phyloP scores from a whole-genome alignment of 805 yeast species.

The Cyberlindnera veronae region DNA sequence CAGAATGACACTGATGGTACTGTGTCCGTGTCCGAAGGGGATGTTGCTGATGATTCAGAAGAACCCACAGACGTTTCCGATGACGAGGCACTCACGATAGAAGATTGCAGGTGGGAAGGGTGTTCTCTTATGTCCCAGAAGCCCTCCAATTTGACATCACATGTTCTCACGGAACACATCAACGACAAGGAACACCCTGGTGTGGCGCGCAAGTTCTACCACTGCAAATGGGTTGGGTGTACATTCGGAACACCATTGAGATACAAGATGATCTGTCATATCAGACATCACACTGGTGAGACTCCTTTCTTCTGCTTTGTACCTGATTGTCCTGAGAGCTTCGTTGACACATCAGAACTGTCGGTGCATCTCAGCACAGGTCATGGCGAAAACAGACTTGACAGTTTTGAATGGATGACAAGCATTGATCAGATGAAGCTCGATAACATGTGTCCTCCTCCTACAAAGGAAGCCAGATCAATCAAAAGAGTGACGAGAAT shows the following conservation, averaged over 20 bases:
- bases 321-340: constrained; percentile 62
- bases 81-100: not conserved
- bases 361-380: constrained; percentile 59
- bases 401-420: constrained; percentile 17
- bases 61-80: constrained; percentile 9
- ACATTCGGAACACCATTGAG: constrained; percentile 46
- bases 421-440: constrained; percentile 15
- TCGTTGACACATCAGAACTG: constrained; percentile 58
- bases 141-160: constrained; percentile 8
- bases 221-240: constrained; percentile 63
- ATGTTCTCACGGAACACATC: constrained; percentile 12
- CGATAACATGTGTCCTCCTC: constrained; percentile 7
- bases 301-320: constrained; percentile 61
- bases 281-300: constrained; percentile 65
- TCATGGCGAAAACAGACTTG: constrained; percentile 32
- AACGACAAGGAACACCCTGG: constrained; percentile 4
- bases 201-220: not conserved
- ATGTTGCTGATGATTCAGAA: constrained; percentile 4
- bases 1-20: constrained; percentile 10
- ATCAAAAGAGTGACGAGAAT: constrained; percentile 10
- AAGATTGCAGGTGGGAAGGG: constrained; percentile 15
- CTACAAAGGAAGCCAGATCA: constrained; percentile 7
- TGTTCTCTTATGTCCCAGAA: constrained; percentile 1
- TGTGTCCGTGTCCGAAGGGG: constrained; percentile 8
- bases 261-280: constrained; percentile 58